These are phyloP conservation scores for Aspergillus fumigatus DNA, from an alignment of 2,329 filamentous ascomycete species.

Conservation along the genomic window DNA sequence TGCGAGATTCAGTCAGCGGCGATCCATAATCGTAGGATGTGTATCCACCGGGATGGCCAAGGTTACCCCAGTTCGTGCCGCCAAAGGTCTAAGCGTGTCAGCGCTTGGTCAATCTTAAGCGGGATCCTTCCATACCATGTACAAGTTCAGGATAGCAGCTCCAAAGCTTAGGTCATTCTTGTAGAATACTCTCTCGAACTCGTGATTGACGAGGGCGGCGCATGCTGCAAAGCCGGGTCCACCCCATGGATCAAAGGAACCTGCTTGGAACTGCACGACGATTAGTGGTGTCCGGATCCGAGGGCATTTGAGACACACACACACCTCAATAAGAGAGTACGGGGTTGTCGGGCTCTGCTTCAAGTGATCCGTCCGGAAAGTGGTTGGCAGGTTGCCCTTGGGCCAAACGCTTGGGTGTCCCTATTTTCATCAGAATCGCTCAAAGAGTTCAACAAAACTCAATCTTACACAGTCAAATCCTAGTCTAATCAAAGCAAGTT, in stretches of 20 bases:
- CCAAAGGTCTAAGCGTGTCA: conserved; percentile 54
- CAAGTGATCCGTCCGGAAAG: conserved; percentile 52
- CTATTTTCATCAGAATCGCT: conserved; percentile 12
- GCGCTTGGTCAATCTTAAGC: neutral
- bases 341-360: conserved; percentile 62
- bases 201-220: conserved; percentile 60
- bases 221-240: conserved; percentile 67
- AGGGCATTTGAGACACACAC: conserved; percentile 9
- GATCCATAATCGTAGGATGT: conserved; percentile 60
- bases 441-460: neutral
- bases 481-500: conserved; percentile 18
- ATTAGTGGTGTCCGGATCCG: conserved; percentile 3
- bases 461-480: conserved; percentile 37
- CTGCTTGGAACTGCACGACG: conserved; percentile 58
- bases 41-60: conserved; percentile 64
- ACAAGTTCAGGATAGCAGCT: conserved; percentile 65
- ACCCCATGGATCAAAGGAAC: conserved; percentile 70
- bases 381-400: conserved; percentile 50
- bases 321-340: conserved; percentile 57
- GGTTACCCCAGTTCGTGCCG: conserved; percentile 79
- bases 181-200: conserved; percentile 74
- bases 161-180: conserved; percentile 68
- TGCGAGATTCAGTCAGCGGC: conserved; percentile 64
- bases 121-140: conserved; percentile 55
- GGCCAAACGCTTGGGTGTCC: conserved; percentile 61